Evolutionary conservation across 768 basidiomycete genomes (phyloP).

Genomic region (Leccinum subgranulosum): DNA sequence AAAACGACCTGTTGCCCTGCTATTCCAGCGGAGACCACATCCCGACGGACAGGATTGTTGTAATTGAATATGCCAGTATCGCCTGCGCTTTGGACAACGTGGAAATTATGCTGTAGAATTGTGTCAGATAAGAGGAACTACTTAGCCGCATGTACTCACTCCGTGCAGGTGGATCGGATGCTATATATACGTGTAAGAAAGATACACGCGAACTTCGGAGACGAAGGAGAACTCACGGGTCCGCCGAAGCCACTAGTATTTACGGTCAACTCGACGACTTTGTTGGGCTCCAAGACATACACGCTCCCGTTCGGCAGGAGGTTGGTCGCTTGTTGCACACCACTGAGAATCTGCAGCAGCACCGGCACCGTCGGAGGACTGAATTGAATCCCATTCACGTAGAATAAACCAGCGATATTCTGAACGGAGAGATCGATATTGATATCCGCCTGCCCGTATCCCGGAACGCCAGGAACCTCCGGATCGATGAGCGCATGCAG

Average conservation of each 20-base stretch:
- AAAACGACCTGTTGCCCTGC: slow-evolving; percentile 45
- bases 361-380: slow-evolving; percentile 38
- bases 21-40: slow-evolving; percentile 25
- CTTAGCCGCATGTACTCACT: slow-evolving; percentile 11
- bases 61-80: slow-evolving; percentile 29
- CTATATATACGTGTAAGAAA: slow-evolving; percentile 10
- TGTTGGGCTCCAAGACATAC: slow-evolving; percentile 21
- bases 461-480: slow-evolving; percentile 37
- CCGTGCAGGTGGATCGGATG: slow-evolving; percentile 31
- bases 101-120: slow-evolving; percentile 31
- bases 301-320: slow-evolving; percentile 28
- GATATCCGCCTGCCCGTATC: slow-evolving; percentile 41
- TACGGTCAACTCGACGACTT: slow-evolving; percentile 29
- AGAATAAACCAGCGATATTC: slow-evolving; percentile 7
- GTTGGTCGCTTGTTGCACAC: slow-evolving; percentile 31
- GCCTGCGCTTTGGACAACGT: slow-evolving; percentile 34
- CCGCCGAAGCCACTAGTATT: background rate
- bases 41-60: slow-evolving; percentile 35
- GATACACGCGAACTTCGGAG: background rate
- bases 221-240: slow-evolving; percentile 20
- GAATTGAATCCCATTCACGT: slow-evolving; percentile 13
- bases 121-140: background rate
- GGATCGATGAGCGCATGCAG: slow-evolving; percentile 25
- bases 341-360: slow-evolving; percentile 43
- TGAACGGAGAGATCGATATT: slow-evolving; percentile 24